phyloP scores from a whole-genome alignment of 768 basidiomycete species.

The Auricularia cornea region DNA sequence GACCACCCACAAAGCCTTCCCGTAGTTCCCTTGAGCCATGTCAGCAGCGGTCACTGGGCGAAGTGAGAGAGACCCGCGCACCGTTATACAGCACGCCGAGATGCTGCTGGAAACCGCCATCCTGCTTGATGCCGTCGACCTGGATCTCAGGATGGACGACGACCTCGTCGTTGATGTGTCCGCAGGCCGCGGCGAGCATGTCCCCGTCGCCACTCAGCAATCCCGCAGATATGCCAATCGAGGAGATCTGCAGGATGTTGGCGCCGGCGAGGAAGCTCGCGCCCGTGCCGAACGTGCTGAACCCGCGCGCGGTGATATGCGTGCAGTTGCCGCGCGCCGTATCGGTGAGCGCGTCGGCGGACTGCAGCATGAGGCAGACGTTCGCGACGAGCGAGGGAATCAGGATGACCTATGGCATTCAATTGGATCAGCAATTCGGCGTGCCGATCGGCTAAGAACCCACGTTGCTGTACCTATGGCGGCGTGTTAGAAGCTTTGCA shows the following conservation, averaged over 20 bases:
- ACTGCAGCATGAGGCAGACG: slow-evolving; percentile 46
- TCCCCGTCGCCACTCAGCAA: slow-evolving; percentile 24
- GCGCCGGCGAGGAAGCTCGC: slow-evolving; percentile 51
- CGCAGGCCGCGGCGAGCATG: slow-evolving; percentile 41
- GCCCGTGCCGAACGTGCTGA: slow-evolving; percentile 38
- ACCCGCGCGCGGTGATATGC: slow-evolving; percentile 43
- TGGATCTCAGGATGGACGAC: slow-evolving; percentile 36
- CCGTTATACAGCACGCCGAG: slow-evolving; percentile 57
- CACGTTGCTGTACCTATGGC: slow-evolving; percentile 1
- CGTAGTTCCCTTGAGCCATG: slow-evolving; percentile 45
- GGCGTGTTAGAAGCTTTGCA: background rate
- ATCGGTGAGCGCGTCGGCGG: slow-evolving; percentile 34
- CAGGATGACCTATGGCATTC: slow-evolving; percentile 44
- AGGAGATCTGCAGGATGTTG: slow-evolving; percentile 56
- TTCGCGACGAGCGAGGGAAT: slow-evolving; percentile 49
- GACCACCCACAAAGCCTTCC: slow-evolving; percentile 35
- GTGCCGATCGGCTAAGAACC: too few species aligned
- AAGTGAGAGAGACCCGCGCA: background rate
- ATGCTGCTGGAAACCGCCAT: slow-evolving; percentile 44
- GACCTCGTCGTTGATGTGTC: slow-evolving; percentile 44
- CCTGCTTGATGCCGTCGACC: slow-evolving; percentile 51
- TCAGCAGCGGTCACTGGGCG: background rate
- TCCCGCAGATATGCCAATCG: slow-evolving; percentile 47
- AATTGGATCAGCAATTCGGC: background rate
- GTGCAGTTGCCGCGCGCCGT: slow-evolving; percentile 40